Evolutionary conservation across 345 rosid species (phyloP).

Genomic region (Eucalyptus regnans): DNA sequence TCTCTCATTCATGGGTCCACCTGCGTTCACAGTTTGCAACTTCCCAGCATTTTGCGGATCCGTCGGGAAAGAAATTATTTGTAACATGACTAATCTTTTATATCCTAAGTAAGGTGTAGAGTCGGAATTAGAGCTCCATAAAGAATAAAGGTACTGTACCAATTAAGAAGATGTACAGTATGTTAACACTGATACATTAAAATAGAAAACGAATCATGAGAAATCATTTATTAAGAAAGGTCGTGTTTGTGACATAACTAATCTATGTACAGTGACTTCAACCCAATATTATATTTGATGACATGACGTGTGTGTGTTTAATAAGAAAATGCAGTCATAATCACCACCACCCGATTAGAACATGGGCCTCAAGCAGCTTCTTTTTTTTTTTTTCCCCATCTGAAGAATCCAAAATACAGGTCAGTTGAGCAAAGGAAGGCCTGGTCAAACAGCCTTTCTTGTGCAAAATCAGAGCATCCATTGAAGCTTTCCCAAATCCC

Average conservation of each 20-base stretch:
- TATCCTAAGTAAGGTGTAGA: not conserved
- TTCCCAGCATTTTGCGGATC: too few relatives aligned
- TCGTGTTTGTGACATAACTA: not conserved
- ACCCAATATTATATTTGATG: not conserved
- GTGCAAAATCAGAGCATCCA: not conserved
- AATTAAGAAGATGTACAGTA: too few relatives aligned
- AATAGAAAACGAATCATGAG: too few relatives aligned
- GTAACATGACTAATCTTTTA: not conserved
- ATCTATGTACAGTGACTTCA: not conserved
- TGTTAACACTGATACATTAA: accelerated
- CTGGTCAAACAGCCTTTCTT: not conserved
- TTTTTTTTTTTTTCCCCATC: not conserved
- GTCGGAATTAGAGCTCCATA: not conserved
- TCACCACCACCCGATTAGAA: not conserved
- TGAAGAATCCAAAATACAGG: not conserved
- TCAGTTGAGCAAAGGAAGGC: not conserved
- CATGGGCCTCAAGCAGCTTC: not conserved
- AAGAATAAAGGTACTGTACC: too few relatives aligned
- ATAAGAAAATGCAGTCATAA: not conserved
- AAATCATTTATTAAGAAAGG: not conserved
- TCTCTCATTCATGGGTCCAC: not conserved
- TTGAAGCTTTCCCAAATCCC: not conserved
- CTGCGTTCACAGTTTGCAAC: not conserved
- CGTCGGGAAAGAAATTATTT: too few relatives aligned
- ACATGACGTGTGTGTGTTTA: not conserved